Evolutionary conservation across 2,329 filamentous ascomycete genomes (phyloP), one percentile per base, ranked within the genome.

Genomic region (Arthrobotrys conoides): DNA sequence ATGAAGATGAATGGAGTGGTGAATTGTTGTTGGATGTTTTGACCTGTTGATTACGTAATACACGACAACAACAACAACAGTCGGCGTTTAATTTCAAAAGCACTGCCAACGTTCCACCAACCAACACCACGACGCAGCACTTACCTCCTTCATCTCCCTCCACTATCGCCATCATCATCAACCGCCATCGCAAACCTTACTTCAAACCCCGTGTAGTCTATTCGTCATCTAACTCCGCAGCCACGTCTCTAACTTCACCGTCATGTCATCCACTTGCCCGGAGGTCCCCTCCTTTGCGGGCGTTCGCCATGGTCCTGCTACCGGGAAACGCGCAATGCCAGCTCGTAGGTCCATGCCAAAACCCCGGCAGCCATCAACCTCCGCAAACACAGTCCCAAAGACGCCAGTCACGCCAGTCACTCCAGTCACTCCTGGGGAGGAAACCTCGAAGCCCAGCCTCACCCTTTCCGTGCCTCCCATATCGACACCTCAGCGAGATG

Each of bases 311-410:
- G 61, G 30, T 20, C 61, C 73, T 27, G 46, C 67, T 24, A 53
- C 67, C 16, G 61, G 57, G 36, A 77, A 64, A 68, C 73, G 73
- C 73, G 41, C 73, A 53, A 63, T 77, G 67, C 73, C 73, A 30
- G 61, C 51, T 44, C 73, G 73, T 18, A 66, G 72, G 33, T 12
- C 49, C 18, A 77, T 77, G 73, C 73, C 73, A n/a, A 77, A 77
- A 44, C 30, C 67, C 30, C 67, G 73, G 61, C 73, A 71, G 63
- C 22, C 51, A 12, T 77, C 73, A n/a, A 33, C 59, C 6, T 71
- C 66, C 33, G 57, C 65, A 27, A 57, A 18, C 36, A 18, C 49
- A 12, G 49, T 24, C 18, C 41, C 51, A 22, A 76, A 76, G 63
- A 48, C 72, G 4, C 46, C 66, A 18, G 30, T 57, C 22, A 68